Evolutionary conservation across 1,139 yeast species (phyloP), one percentile per base, ranked within the genome.

Genomic region (Saccharomyces hybrid): DNA sequence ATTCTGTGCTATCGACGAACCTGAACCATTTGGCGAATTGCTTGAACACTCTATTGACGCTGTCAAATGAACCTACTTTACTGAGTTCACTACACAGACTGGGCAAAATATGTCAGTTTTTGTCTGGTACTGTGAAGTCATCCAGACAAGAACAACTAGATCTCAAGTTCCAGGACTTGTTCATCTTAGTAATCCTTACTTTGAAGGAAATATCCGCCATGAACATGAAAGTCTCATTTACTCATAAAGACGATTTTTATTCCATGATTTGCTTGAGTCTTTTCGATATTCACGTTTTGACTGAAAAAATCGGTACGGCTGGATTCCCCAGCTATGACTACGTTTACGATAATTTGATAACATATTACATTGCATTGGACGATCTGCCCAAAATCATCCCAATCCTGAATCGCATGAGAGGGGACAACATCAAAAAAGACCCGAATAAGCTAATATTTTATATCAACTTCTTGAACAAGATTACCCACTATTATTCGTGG

Each of bases 281-380:
- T 16, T 65, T 56, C 51, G 50, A 59, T 49, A 46, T 62, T 23
- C 59, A 64, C 52, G 67, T 65, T 48, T 64, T 68, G 28, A 56
- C 64, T 3, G 51, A 55, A 2, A 68, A 66, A 52, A 59, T 68
- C 48, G 71, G 71, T 1, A 53, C 57, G 1, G 52, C 49, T 5
- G 71, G 68, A 2, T 67, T 68, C 47, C 58, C 62, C 29, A 57
- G 65, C 8, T 68, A 67, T 49, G 66, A 64, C 46, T 59, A 58
- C 34, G 60, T 64, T 23, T 60, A 63, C 47, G 60, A 62, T 8
- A 50, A 26, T 34, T 26, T 50, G 11, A 23, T 34, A 28, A 51
- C 47, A 27, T 50, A 32, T 8, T 54, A n/a, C 16, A 34, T 25
- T 28, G 44, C n/a, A 46, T 50, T 29, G 54, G 52, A 31, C 25